Evolutionary conservation across 805 yeast species (phyloP).

Genomic region (Candida nitratophila): DNA sequence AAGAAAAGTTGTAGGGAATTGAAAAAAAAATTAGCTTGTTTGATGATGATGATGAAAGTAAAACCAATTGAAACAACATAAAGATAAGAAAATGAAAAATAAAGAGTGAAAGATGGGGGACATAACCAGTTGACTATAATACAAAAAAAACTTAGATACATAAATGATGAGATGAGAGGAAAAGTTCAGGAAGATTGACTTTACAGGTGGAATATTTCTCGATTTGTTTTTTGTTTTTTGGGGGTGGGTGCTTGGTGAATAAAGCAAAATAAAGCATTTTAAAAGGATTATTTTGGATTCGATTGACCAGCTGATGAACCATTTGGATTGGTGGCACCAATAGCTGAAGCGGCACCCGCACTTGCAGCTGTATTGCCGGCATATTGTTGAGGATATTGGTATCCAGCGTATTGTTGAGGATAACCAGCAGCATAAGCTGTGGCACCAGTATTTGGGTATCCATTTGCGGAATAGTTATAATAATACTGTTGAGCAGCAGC

Average conservation of each 20-base stretch:
- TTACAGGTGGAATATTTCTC: too few species aligned
- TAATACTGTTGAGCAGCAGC: background rate
- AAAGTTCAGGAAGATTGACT: background rate
- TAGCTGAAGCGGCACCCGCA: background rate
- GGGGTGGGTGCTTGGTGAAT: too few species aligned
- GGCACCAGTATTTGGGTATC: conserved; percentile 3
- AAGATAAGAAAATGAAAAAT: background rate
- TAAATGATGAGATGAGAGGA: background rate
- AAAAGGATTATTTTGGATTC: background rate
- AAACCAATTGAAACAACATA: too few species aligned
- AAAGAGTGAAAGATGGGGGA: background rate
- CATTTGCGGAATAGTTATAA: conserved; percentile 3
- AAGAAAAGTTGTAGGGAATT: too few species aligned
- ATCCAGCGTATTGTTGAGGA: conserved; percentile 3
- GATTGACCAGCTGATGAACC: background rate
- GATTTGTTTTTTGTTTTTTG: too few species aligned
- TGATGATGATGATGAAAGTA: too few species aligned
- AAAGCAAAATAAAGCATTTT: too few species aligned
- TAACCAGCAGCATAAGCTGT: background rate
- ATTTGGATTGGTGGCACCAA: background rate
- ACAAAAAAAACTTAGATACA: background rate
- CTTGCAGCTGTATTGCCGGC: background rate
- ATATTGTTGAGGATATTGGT: conserved; percentile 1
- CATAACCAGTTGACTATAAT: background rate
- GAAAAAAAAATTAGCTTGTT: too few species aligned